Evolutionary conservation across 495 filamentous ascomycete species (phyloP), one percentile per base, ranked within the genome.

Genomic region (Glarea lozoyensis): DNA sequence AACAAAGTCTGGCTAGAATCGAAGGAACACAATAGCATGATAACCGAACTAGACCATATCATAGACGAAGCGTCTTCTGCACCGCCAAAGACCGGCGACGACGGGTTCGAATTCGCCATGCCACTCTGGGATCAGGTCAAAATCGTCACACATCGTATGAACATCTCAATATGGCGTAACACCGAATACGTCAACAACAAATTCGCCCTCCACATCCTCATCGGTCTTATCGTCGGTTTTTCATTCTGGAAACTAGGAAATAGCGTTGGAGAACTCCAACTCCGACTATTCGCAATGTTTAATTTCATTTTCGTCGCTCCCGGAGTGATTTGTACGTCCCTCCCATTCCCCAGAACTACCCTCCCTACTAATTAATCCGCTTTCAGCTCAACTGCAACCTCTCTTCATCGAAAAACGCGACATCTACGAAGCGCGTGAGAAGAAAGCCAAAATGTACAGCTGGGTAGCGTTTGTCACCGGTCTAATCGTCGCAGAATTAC

Each of bases 401-500:
- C 88, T 84, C 50, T 93, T 90, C 69, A 88, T 82, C 61, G 60
- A 70, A 29, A 85, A 88, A 64, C 76, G 84, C 48, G 69, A 74
- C 4, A 68, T 92, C n/a, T 93, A 79, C 79, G 73, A 85, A 61
- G 74, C 73, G 0, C 72, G 88, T 10, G 88, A 94, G 58, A 73
- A 79, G 37, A 84, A 84, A 0, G 78, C 73, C 11, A 69, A 81
- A 18, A 88, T 88, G 37, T 94, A 94, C 54, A 76, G 78, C 25
- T 93, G 86, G 86, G 65, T 85, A 23, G 81, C 87, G 5, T 94
- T 94, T 62, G 75, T 68, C 51, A 86, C 82, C 0, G 86, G 84
- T 12, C 78, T 82, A 48, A 62, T 88, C 5, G 65, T 92, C 17
- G 78, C 73, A 29, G 88, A 94, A 56, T 79, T 94, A 36, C 88